These are phyloP conservation scores for Aquilaria agallochum DNA, from an alignment of 441 rosid genomes.

Conservation along the genomic window DNA sequence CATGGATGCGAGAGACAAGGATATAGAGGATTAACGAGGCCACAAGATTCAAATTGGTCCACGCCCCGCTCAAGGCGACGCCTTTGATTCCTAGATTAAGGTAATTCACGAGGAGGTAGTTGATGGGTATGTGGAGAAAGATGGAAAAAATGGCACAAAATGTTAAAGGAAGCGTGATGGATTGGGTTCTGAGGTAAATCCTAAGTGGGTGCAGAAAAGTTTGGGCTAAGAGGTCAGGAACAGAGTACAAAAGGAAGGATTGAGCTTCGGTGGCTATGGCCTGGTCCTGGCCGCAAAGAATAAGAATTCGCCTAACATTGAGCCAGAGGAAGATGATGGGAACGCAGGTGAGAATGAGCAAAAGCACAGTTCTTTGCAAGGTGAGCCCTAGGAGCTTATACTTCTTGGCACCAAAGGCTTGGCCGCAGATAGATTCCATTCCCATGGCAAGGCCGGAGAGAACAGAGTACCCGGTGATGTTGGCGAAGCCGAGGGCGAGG, in stretches of 20 bases:
- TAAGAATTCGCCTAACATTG: conserved; percentile 56
- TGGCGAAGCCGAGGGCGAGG: conserved; percentile 80
- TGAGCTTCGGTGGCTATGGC: conserved; percentile 60
- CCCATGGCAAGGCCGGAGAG: conserved; percentile 91
- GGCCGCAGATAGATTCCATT: conserved; percentile 89
- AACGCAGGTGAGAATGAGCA: conserved; percentile 52
- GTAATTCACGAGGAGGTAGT: conserved; percentile 43
- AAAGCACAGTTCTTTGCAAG: conserved; percentile 57
- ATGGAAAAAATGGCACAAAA: conserved; percentile 58
- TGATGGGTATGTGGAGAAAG: conserved; percentile 71
- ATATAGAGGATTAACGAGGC: conserved; percentile 50
- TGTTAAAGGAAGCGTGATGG: conserved; percentile 76
- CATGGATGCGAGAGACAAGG: conserved; percentile 41
- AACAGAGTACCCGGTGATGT: conserved; percentile 86
- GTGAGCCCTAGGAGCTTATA: conserved; percentile 50
- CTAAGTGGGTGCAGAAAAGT: conserved; percentile 81
- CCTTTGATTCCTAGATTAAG: conserved; percentile 71
- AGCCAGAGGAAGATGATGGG: conserved; percentile 77
- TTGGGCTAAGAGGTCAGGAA: conserved; percentile 82
- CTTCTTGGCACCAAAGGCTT: conserved; percentile 77
- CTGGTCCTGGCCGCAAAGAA: conserved; percentile 57
- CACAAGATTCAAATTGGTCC: conserved; percentile 70
- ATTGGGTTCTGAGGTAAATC: conserved; percentile 74
- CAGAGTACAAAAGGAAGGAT: conserved; percentile 52
- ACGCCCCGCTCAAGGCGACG: conserved; percentile 66